phyloP scores from a whole-genome alignment of 2,329 filamentous ascomycete species.

The Myriosclerotinia duriaeana region DNA sequence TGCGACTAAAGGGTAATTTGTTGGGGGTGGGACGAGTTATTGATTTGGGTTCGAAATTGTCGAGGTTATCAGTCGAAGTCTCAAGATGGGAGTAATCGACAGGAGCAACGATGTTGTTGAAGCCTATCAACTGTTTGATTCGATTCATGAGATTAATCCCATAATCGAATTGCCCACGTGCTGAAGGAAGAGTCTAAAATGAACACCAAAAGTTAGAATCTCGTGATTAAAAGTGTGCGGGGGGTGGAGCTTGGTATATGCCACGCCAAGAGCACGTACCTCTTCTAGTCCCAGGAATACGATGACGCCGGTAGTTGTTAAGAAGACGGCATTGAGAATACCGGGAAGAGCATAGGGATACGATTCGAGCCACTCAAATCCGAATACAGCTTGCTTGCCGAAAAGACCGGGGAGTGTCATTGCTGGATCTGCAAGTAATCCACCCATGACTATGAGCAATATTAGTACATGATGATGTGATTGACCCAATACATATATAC shows the following conservation, averaged over 20 bases:
- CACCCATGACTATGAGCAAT: conserved; percentile 40
- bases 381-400: conserved; percentile 42
- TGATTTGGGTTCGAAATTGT: conserved; percentile 17
- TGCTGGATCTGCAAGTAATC: conserved; percentile 47
- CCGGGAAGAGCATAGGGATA: conserved; percentile 48
- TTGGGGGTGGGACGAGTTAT: background rate
- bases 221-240: background rate
- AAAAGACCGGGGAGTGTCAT: conserved; percentile 39
- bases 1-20: conserved; percentile 28
- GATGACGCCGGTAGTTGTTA: conserved; percentile 37
- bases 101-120: conserved; percentile 4
- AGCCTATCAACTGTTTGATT: conserved; percentile 16
- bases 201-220: conserved; percentile 2
- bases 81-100: conserved; percentile 29
- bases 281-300: conserved; percentile 41
- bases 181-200: conserved; percentile 21
- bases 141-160: conserved; percentile 20
- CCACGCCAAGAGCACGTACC: conserved; percentile 27
- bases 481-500: conserved; percentile 8
- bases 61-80: background rate
- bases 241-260: background rate
- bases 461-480: conserved; percentile 17
- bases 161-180: conserved; percentile 17
- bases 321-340: conserved; percentile 40
- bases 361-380: conserved; percentile 40